Evolutionary conservation across 2,329 filamentous ascomycete species (phyloP), one percentile per base, ranked within the genome.

Genomic region (Triangularia verruculosa): DNA sequence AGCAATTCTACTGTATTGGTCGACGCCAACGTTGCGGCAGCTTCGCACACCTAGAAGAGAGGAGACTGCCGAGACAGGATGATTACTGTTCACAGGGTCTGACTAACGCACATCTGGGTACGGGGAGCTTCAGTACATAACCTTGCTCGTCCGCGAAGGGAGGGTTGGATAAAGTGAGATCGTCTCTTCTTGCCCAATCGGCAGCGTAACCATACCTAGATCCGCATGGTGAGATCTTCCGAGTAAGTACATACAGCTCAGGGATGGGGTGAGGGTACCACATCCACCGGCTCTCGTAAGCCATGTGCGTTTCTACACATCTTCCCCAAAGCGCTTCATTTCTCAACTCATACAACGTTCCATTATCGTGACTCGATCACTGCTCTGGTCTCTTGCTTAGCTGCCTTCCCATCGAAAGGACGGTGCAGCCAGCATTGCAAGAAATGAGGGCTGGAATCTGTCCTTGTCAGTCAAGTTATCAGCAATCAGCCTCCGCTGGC

Each of bases 381-480:
- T 43, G 11, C 3, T 20, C 7, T 17, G 5, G n/a, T 17, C 4
- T 20, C 52, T 25, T 54, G 22, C 52, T 22, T 24, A 47, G 39
- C 39, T 47, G 39, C n/a, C 39, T 47, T 20, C 55, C 61, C 51
- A 28, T 53, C 54, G 39, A 7, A 7, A 58, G 8, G 15, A 61
- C 34, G n/a, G 51, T n/a, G 54, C 59, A 64, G 12, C 57, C 59
- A 17, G 52, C 54, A 28, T 64, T 53, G 59, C 62, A 61, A 20
- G 53, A 56, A 20, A 64, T 61, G 9, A 54, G 12, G 20, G 47
- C 13, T 34, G 12, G 47, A 22, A 22, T 32, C 13, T 53, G 12
- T 61, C 24, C 24, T 28, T 52, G 34, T 20, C 39, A 47, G 39
- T 20, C 39, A n/a, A 17, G 2, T 2, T 20, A 17, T 3, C 11